phyloP scores from a whole-genome alignment of 768 basidiomycete species.

The Phaeotremella skinneri region DNA sequence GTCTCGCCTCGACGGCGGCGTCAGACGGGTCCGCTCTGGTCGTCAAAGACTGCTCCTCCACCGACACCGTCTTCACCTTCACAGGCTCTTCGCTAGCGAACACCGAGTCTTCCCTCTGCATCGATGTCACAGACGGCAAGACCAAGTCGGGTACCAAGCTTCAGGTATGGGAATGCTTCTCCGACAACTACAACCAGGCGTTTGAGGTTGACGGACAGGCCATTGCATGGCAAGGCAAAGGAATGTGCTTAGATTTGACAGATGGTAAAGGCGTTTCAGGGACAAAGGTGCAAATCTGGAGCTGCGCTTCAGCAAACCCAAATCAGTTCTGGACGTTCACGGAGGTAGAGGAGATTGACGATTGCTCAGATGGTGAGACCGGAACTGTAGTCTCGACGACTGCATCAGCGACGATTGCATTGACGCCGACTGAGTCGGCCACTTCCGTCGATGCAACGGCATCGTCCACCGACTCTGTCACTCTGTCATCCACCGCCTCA shows the following conservation, averaged over 20 bases:
- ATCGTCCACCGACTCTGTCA: slow-evolving; percentile 3
- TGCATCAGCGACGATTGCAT: slow-evolving; percentile 4
- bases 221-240: slow-evolving; percentile 32
- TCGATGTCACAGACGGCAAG: slow-evolving; percentile 37
- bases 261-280: slow-evolving; percentile 32
- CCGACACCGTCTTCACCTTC: slow-evolving; percentile 33
- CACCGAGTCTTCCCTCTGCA: slow-evolving; percentile 30
- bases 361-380: slow-evolving; percentile 13
- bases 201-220: slow-evolving; percentile 24
- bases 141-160: slow-evolving; percentile 35
- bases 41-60: slow-evolving; percentile 30
- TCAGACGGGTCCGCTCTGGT: slow-evolving; percentile 32
- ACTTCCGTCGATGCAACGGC: slow-evolving; percentile 4
- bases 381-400: slow-evolving; percentile 7
- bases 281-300: slow-evolving; percentile 38
- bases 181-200: slow-evolving; percentile 35
- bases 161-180: slow-evolving; percentile 42
- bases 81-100: slow-evolving; percentile 26
- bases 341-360: slow-evolving; percentile 40
- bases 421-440: slow-evolving; percentile 10
- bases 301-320: slow-evolving; percentile 27
- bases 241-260: slow-evolving; percentile 39
- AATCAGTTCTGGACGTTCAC: slow-evolving; percentile 42
- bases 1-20: slow-evolving; percentile 28
- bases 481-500: not conserved